Evolutionary conservation across 345 rosid genomes (phyloP), one percentile per base, ranked within the genome.

Genomic region (Moringa oleifera): DNA sequence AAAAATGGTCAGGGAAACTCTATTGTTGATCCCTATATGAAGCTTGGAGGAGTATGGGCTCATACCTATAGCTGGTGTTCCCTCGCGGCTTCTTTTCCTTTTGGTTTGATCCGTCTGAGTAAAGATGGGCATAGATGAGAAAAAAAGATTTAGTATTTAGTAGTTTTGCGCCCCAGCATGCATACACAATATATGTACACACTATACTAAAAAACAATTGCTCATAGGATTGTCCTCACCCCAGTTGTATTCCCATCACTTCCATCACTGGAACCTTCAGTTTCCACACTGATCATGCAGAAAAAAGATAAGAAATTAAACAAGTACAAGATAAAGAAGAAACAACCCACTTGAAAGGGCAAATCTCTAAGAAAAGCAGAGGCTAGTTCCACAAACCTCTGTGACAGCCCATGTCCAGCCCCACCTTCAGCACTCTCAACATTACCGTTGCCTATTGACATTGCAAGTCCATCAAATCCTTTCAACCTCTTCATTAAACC

Each of bases 401-500:
- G 80, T n/a, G 90, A 88, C 3, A 37, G 69, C 82, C 81, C 78
- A 45, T 63, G 73, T 31, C 80, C 80, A 45, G 71, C 81, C 55
- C 73, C 83, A 25, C 51, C 79, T n/a, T 67, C 89, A 18, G 75
- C 71, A 41, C 68, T 71, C 58, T 84, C 86, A 51, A 77, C 61
- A 60, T 75, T 70, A 13, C 83, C 86, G 72, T 79, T 86, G 72
- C 94, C 96, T 54, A 83, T 67, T 33, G 96, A 86, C 89, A 93
- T 85, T 53, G 92, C 92, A 75, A 94, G 92, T 21, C 89, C 91
- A 64, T 86, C 91, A 72, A 82, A 83, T 52, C 86, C 88, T 82
- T 86, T 94, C 52, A 88, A 72, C 77, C 90, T 94, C 84, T 88
- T 90, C 83, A 80, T 75, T 59, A 88, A 58, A 70, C 96, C 92